Evolutionary conservation across 352 stramenopile genomes (phyloP), one percentile per base, ranked within the genome.

Genomic region (Globisporangium acanthophoron): DNA sequence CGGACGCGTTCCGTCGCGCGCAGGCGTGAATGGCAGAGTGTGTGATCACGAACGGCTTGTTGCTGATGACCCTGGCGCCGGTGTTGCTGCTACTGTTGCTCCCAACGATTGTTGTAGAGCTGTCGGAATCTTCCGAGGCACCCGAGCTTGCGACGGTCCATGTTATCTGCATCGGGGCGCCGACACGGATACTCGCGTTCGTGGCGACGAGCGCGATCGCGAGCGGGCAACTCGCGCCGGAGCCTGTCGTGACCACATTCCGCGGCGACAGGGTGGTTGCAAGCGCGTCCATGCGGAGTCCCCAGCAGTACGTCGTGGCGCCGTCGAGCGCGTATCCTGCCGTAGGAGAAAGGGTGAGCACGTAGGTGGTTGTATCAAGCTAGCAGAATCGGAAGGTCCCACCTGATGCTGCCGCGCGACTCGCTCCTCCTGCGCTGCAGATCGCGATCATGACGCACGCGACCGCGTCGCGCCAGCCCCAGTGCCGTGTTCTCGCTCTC

Each of bases 271-370:
- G 29, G 7, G 59, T 57, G 13, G 59, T 52, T 13, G 20, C 64
- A 12, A 59, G 54, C 9, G 64, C 41, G 21, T 56, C 58, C 6
- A 56, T 64, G 45, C 54, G 35, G 13, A 76, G 54, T 3, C 44
- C 58, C 69, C 69, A 80, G 52, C 71, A 80, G 47, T 73, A 77
- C 9, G 71, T 80, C 35, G 71, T 74, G 27, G 49, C 16, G 41
- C 67, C 68, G 16, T 76, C 65, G 24, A 12, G 40, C 8, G 33
- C 31, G 18, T 54, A 52, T 8, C 18, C 50, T 57, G 18, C 18
- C 21, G 5, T 13, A 27, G 39, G 39, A 43, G 39, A n/a, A 13
- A 43, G 9, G 0, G 39, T n/a, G 39, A 43, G 39, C 12, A 13
- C 3, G 13, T 8, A 11, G 33, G 6, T 39, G 1, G 8, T 9